Base-by-base conservation (phyloP, 2,329 filamentous ascomycete genomes). In the Leptographium lundbergii region DNA sequence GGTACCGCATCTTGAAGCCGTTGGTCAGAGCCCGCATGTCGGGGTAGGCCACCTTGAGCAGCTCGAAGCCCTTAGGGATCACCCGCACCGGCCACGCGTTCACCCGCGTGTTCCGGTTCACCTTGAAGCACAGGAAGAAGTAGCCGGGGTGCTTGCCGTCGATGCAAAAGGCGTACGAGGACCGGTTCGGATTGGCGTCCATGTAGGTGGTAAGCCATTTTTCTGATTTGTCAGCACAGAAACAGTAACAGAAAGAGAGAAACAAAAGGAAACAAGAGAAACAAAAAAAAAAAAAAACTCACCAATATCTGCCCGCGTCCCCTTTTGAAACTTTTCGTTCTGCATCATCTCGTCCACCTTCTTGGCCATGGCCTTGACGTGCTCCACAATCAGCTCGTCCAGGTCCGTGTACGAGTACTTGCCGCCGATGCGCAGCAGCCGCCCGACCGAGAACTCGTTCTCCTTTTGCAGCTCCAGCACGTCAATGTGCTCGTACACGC, bases 321-420 rank as follows among this genome's bases (percentile, higher is more conserved):
- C 85, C 63, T 83, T 83, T 74, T 95, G 90, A 77, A 88, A 99
- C 73, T 96, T 96, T 70, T 97, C 92, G 71, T 96, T 87, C 64
- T 87, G 83, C 79, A 90, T 94, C 77, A 99, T 86, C 77, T 99
- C 92, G 65, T 95, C 90, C 57, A 97, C 92, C 79, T 99, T 99
- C 73, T 87, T 89, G 22, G 91, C 88, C 94, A 97, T 99, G 57
- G 91, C 89, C 75, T 96, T 94, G 69, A 99, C 89, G 70, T 99
- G 94, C 68, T 94, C 88, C 69, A 95, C 91, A 65, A 99, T 97
- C 75, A 99, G 74, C 71, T 99, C 94, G 73, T 99, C 94, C 62
- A 99, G 78, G 85, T 99, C 94, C 61, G 85, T 90, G 75, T 99
- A 99, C 9, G 84, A 92, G 73, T 91, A 91, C 71, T 91, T 92